Percentiles rank a stretch among this genome's conserved stretches.
phyloP scores from a whole-genome alignment of 1,284 basidiomycete species.

The Pseudozyma pruni region DNA sequence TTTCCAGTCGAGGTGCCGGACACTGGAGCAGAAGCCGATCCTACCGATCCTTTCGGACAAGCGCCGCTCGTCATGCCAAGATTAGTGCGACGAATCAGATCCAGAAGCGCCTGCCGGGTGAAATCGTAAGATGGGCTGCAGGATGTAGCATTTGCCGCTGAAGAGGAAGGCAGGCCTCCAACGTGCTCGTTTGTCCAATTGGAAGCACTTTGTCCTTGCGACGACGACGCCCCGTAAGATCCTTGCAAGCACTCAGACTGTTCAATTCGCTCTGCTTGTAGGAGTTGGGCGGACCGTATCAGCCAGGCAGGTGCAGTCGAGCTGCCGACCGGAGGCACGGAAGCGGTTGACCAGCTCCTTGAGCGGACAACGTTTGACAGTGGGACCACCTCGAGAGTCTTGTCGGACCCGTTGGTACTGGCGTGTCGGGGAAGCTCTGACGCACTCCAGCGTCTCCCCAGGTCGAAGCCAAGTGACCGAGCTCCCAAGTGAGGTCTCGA shows the following conservation, averaged over 20 bases:
- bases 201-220: not conserved
- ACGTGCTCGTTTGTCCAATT: not conserved
- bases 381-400: conserved; percentile 12
- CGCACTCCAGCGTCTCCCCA: not conserved
- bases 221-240: not conserved
- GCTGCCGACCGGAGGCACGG: conserved; percentile 2
- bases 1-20: not conserved
- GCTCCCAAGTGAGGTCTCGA: no score
- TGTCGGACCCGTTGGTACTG: not conserved
- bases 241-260: not conserved
- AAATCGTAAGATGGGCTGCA: conserved; percentile 15
- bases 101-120: conserved; percentile 29
- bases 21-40: not conserved
- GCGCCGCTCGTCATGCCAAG: conserved; percentile 7
- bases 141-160: not conserved
- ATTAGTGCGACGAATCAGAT: conserved; percentile 31
- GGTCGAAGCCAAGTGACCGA: not conserved
- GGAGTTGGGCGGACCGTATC: not conserved
- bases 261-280: not conserved
- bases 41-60: not conserved
- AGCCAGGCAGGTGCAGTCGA: not conserved
- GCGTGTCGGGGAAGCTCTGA: not conserved
- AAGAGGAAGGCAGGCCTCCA: not conserved
- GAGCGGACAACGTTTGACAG: conserved; percentile 23
- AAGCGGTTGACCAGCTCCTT: conserved; percentile 14